These are phyloP conservation scores for Saccharomyces hybrid DNA, from an alignment of 1,139 yeast genomes.

Conservation along the genomic window DNA sequence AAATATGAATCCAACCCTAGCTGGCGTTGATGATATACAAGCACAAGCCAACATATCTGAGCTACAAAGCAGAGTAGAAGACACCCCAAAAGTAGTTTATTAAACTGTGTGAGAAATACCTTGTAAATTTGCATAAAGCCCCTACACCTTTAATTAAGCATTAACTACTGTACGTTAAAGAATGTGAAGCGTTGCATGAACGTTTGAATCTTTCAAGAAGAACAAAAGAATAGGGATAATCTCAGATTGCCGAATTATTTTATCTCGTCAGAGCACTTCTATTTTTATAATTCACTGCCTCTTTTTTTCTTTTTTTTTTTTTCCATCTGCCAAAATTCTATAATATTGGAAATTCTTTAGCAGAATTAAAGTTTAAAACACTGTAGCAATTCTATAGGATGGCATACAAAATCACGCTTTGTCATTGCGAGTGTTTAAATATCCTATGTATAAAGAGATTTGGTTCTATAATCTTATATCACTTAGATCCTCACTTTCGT, in stretches of 20 bases:
- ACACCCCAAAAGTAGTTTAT: neutral
- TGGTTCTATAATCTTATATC: neutral
- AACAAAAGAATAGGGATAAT: neutral
- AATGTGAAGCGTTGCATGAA: neutral
- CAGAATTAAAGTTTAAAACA: neutral
- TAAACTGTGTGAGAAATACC: neutral
- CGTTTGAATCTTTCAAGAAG: neutral
- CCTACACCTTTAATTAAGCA: neutral
- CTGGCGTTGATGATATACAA: neutral
- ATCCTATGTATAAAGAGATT: neutral
- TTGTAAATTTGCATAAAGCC: neutral
- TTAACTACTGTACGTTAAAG: neutral
- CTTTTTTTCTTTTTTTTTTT: neutral
- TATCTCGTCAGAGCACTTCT: neutral
- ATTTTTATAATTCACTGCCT: too few relatives aligned
- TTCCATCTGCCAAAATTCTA: neutral
- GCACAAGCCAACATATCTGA: neutral
- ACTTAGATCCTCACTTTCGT: neutral
- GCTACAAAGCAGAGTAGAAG: neutral
- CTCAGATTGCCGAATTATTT: neutral
- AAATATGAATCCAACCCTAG: constrained; percentile 1
- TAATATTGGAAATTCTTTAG: neutral
- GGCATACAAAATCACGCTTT: neutral
- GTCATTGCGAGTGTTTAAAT: neutral
- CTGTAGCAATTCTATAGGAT: neutral